Base-by-base conservation (phyloP, 2,329 filamentous ascomycete species). In the Hysterium pulicare region DNA sequence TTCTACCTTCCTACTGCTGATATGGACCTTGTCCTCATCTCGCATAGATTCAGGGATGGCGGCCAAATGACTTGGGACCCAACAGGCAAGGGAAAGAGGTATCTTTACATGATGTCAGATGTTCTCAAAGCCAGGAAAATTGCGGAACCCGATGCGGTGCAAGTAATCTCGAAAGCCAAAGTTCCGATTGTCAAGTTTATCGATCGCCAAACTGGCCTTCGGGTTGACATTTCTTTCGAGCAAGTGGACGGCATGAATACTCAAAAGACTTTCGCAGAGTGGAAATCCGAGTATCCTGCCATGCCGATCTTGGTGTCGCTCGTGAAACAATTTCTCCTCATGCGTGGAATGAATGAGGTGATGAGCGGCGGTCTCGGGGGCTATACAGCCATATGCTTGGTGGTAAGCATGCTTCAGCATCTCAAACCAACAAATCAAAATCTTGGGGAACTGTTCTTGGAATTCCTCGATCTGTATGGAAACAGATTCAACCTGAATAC, bases 171-270 rank as follows among this genome's bases (percentile, higher is more conserved):
- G 1, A 74, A 76, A 50, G 90, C 93, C 17, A 89, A 86, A 56
- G 90, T 98, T 2, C 93, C 93, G 0, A 81, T 98, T 41, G 81
- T 97, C 68, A 98, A 98, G 66, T 97, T 87, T 58, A 77, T 88
- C 33, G 93, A 98, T 59, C 75, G 71, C 41, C 58, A 77, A 40
- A 96, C 90, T 1, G 83, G 83, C 10, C 72, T 98, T 40, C 87
- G 86, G 53, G 86, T 97, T 10, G 93, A 98, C 62, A 79, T 98
- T 10, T 97, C 90, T 0, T 96, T 98, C 61, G 91, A 98, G 69
- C 97, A 96, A 59, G 69, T 84, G 26, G 87, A 86, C 32, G 93
- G 93, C 9, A 71, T 96, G 8, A 69, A 78, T 15, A 91, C 93
- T 2, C 85, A 93, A 57, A 71, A 82, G 15, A 96, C 89, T 0